Evolutionary conservation across 2,329 filamentous ascomycete genomes (phyloP), one percentile per base, ranked within the genome.

Genomic region (Neofusicoccum sp.): DNA sequence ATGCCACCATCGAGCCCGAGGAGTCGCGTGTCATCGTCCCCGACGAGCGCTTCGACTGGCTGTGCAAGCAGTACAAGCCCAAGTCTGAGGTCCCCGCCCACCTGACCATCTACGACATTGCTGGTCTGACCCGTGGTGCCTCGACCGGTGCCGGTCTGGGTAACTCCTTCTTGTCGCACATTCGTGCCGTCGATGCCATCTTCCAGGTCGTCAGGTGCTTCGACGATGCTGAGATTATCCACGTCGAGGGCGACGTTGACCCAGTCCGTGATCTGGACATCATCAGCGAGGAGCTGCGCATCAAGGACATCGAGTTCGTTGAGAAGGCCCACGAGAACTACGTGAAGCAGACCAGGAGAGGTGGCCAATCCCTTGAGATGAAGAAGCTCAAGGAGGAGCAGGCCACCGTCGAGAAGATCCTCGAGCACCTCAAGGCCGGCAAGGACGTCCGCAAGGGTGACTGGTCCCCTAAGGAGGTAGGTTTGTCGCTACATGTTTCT

Each of bases 221-320:
- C 79, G 96, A 99, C 74, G 95, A 99, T 82, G 95, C 93, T 63
- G 95, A 99, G 80, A 99, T 99, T 71, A 98, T 97, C 70, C 95
- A 99, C 84, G 93, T 99, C 67, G 96, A 99, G 83, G 96, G 95
- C 75, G 95, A 99, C 71, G 96, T 99, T 70, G 90, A 99, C 79
- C 96, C 95, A 34, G 86, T 90, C 63, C 89, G 95, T 73, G 95
- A 99, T 82, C 79, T 99, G 68, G 90, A 91, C 72, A 99, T 99
- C 76, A 98, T 99, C 79, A 91, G 88, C 76, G 93, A 98, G 74
- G 95, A 99, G 81, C 82, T 99, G 73, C 88, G 93, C 65, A 88
- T 97, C 77, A 99, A 99, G 83, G 95, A 99, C 79, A 97, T 97
- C 66, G 96, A 99, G 81, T 99, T 98, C 75, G 87, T 90, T 63